Conservation (phyloP, 192 early-diverging fungal species). For the Mortierella claussenii region DNA sequence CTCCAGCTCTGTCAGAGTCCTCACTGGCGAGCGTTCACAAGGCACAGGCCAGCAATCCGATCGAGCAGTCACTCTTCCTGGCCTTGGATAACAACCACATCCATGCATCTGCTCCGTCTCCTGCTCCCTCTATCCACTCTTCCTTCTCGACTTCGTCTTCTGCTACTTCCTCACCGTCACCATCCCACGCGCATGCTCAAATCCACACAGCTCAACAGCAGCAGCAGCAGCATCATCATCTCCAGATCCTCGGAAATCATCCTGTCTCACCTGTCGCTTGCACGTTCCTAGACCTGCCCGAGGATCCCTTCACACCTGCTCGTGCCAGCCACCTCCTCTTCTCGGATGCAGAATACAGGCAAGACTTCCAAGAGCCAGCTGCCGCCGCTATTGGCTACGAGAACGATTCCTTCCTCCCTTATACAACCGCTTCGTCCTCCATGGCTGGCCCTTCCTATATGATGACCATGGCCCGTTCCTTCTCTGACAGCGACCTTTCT, state of each 20-base stretch:
- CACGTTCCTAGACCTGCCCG: slow-evolving; percentile 40
- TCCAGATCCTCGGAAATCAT: slow-evolving; percentile 49
- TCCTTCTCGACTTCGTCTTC: too few relatives aligned
- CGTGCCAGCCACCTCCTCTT: slow-evolving; percentile 43
- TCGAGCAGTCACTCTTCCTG: slow-evolving; percentile 23
- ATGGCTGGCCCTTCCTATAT: slow-evolving; percentile 7
- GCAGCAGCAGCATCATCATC: slow-evolving; percentile 30
- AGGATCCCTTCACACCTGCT: slow-evolving; percentile 44
- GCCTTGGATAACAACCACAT: slow-evolving; percentile 5
- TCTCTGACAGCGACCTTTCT: slow-evolving; percentile 37
- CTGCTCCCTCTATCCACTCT: slow-evolving; percentile 19
- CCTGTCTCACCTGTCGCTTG: slow-evolving; percentile 34
- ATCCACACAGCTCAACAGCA: slow-evolving; percentile 14
- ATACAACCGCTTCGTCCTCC: slow-evolving; percentile 6
- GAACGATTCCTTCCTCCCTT: slow-evolving; percentile 21
- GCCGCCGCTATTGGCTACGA: too few relatives aligned
- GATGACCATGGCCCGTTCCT: slow-evolving; percentile 35
- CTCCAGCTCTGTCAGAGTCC: slow-evolving; percentile 35
- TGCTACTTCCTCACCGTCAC: slow-evolving; percentile 4
- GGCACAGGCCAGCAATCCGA: slow-evolving; percentile 52
- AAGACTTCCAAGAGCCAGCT: slow-evolving; percentile 35
- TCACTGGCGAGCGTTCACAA: slow-evolving; percentile 12
- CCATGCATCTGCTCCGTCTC: slow-evolving; percentile 36
- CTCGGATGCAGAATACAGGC: slow-evolving; percentile 32
- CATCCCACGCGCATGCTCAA: slow-evolving; percentile 8